Conservation (phyloP, 306 rosid species). For the Geum urbanum region DNA sequence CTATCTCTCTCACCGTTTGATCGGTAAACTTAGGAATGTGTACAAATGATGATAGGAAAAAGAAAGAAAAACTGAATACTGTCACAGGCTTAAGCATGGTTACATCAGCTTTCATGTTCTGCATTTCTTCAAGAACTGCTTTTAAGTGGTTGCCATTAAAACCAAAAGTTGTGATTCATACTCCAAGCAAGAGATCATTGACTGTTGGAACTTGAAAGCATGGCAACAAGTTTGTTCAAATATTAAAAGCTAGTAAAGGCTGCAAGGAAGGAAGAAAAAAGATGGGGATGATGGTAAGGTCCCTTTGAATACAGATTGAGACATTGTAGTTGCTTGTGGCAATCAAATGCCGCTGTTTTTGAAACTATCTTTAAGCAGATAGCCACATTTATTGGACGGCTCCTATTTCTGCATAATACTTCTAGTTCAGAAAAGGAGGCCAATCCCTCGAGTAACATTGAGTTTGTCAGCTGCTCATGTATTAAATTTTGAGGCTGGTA, state of each 20-base stretch:
- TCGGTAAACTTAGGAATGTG: neutral
- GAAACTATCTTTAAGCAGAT: slow-evolving; percentile 9
- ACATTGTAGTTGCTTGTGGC: slow-evolving; percentile 23
- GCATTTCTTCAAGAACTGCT: neutral
- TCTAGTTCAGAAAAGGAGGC: neutral
- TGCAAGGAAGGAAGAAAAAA: neutral
- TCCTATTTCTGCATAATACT: slow-evolving; percentile 31
- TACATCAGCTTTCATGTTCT: slow-evolving; percentile 2
- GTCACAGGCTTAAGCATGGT: neutral
- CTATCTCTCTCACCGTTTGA: neutral
- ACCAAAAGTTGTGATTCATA: slow-evolving; percentile 35
- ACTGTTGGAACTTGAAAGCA: neutral
- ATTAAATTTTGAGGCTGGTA: slow-evolving; percentile 2
- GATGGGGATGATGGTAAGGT: neutral
- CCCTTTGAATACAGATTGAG: slow-evolving; percentile 5
- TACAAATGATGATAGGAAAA: neutral
- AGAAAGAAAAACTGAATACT: neutral
- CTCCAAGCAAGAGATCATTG: slow-evolving; percentile 8
- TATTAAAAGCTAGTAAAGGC: slow-evolving; percentile 44
- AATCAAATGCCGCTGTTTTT: slow-evolving; percentile 5
- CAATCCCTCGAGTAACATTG: too few relatives aligned
- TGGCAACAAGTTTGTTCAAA: slow-evolving; percentile 34
- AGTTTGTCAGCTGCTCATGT: neutral
- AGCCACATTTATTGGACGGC: slow-evolving; percentile 63
- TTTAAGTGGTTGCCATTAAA: slow-evolving; percentile 28